Conservation (phyloP, 2,329 filamentous ascomycete genomes). For the Penicillium olsonii region DNA sequence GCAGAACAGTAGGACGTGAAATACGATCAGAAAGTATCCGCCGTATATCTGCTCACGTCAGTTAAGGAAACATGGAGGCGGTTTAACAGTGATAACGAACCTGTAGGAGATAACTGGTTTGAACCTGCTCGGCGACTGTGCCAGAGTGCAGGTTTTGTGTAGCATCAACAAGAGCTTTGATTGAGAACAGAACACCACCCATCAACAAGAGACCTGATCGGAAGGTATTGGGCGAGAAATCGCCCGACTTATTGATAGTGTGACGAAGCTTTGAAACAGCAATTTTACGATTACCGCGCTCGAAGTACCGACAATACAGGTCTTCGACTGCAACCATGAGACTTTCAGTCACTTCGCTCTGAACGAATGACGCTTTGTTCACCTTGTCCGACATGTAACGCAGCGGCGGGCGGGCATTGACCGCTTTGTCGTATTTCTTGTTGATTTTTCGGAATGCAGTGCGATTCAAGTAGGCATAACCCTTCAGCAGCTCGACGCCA, state of each 20-base stretch:
- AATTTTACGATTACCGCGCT: constrained; percentile 88
- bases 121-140: constrained; percentile 51
- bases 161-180: constrained; percentile 67
- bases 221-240: constrained; percentile 61
- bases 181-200: constrained; percentile 64
- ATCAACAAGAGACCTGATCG: constrained; percentile 68
- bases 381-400: constrained; percentile 91
- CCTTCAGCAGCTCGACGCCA: constrained; percentile 85
- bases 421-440: constrained; percentile 96
- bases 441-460: constrained; percentile 97
- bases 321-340: constrained; percentile 83
- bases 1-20: constrained; percentile 81
- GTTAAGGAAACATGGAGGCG: constrained; percentile 5
- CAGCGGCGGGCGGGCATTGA: constrained; percentile 73
- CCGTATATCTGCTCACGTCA: constrained; percentile 70
- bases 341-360: constrained; percentile 78
- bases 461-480: constrained; percentile 84
- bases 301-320: constrained; percentile 91
- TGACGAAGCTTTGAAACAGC: constrained; percentile 84
- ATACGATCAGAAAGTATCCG: constrained; percentile 83
- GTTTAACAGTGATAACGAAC: constrained; percentile 34
- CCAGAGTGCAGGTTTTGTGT: constrained; percentile 52
- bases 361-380: constrained; percentile 86
- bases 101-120: constrained; percentile 71
- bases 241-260: constrained; percentile 60